phyloP scores from a whole-genome alignment of 257 asterid species.

The Nicotiana sylvestris region DNA sequence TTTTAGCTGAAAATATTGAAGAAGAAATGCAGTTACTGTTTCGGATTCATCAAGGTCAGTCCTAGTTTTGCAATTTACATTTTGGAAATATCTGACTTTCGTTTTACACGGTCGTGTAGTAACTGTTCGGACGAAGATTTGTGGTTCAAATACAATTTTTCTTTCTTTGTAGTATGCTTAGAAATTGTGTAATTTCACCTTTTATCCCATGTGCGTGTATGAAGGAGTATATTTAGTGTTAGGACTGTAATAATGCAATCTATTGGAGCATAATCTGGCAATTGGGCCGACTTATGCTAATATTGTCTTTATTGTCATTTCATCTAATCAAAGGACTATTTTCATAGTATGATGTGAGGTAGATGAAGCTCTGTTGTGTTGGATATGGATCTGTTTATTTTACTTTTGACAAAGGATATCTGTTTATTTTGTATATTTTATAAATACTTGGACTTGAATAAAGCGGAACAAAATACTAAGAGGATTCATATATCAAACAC shows the following conservation, averaged over 20 bases:
- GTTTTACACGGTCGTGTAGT: not conserved
- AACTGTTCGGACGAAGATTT: not conserved
- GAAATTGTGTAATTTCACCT: not conserved
- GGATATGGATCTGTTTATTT: not conserved
- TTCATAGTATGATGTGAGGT: not conserved
- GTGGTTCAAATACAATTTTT: not conserved
- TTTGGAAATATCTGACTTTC: not conserved
- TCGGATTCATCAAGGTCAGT: slow-evolving; percentile 3
- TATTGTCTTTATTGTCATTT: not conserved
- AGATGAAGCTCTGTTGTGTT: not conserved
- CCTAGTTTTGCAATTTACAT: not conserved
- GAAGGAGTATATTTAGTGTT: not conserved
- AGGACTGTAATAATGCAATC: not conserved
- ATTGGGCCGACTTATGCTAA: not conserved
- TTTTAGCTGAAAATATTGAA: not conserved
- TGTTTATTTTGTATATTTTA: not conserved
- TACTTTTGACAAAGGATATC: not conserved
- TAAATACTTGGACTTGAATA: not conserved
- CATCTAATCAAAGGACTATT: not conserved
- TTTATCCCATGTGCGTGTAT: not conserved
- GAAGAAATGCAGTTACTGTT: not conserved
- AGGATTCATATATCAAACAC: not conserved
- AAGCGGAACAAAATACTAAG: not conserved
- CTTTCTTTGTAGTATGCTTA: not conserved
- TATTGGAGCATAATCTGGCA: not conserved